Evolutionary conservation across 2,329 filamentous ascomycete species (phyloP).

Genomic region (Aureobasidium mangrovei): DNA sequence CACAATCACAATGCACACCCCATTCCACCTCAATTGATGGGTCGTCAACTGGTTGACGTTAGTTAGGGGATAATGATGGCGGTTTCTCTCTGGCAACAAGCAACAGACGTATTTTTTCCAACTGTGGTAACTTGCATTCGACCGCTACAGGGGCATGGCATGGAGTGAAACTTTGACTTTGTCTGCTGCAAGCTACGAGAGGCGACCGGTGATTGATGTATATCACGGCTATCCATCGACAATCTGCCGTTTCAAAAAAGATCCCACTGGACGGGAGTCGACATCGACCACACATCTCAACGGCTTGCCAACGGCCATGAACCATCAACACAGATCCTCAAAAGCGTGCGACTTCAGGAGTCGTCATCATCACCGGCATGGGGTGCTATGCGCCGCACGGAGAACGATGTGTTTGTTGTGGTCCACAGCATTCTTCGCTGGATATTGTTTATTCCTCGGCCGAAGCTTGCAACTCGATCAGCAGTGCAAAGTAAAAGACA

Average conservation of each 20-base stretch:
- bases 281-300: not conserved
- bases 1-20: conserved; percentile 7
- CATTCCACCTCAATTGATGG: too few species aligned
- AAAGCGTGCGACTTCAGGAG: conserved; percentile 8
- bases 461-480: not conserved
- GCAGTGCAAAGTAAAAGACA: not conserved
- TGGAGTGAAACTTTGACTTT: not conserved
- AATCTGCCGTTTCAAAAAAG: not conserved
- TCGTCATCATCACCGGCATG: not conserved
- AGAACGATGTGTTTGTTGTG: conserved; percentile 8
- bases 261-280: not conserved
- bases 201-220: conserved; percentile 7
- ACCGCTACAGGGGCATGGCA: conserved; percentile 5
- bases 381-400: conserved; percentile 1
- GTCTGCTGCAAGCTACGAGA: not conserved
- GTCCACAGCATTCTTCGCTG: conserved; percentile 1
- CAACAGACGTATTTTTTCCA: not conserved
- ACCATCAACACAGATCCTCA: not conserved
- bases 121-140: conserved; percentile 9
- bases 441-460: not conserved
- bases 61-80: too few species aligned
- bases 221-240: conserved; percentile 8
- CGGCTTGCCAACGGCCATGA: not conserved
- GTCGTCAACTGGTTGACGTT: too few species aligned
- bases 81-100: not conserved